phyloP scores from a whole-genome alignment of 495 filamentous ascomycete genomes.

The Penicillium roqueforti region DNA sequence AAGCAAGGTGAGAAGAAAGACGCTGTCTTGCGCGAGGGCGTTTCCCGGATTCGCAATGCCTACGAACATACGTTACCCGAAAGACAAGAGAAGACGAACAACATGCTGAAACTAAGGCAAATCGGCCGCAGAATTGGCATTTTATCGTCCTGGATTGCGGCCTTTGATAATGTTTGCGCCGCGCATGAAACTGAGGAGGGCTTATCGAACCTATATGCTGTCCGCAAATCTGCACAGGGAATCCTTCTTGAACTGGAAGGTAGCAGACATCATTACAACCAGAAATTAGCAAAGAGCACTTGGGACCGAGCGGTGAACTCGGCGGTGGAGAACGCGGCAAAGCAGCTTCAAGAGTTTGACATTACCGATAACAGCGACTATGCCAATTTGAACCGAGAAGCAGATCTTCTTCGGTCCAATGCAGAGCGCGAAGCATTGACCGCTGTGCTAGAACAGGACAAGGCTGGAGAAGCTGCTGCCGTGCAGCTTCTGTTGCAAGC shows the following conservation, averaged over 20 bases:
- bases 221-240: slow-evolving; percentile 83
- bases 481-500: slow-evolving; percentile 80
- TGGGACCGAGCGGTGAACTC: slow-evolving; percentile 86
- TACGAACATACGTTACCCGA: slow-evolving; percentile 81
- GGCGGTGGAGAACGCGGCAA: slow-evolving; percentile 78
- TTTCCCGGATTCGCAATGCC: slow-evolving; percentile 73
- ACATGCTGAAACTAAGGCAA: slow-evolving; percentile 78
- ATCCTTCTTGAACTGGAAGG: slow-evolving; percentile 82
- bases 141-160: slow-evolving; percentile 85
- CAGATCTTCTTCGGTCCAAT: slow-evolving; percentile 74
- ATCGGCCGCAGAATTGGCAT: slow-evolving; percentile 80
- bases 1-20: slow-evolving; percentile 85
- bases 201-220: slow-evolving; percentile 63
- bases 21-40: slow-evolving; percentile 69
- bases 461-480: slow-evolving; percentile 67
- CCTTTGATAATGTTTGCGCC: slow-evolving; percentile 81
- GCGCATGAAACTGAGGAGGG: slow-evolving; percentile 60
- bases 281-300: slow-evolving; percentile 68
- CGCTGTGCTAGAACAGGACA: slow-evolving; percentile 80
- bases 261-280: slow-evolving; percentile 85
- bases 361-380: slow-evolving; percentile 68
- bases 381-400: slow-evolving; percentile 70
- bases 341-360: slow-evolving; percentile 70
- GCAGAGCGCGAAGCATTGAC: slow-evolving; percentile 78
- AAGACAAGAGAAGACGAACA: slow-evolving; percentile 68